Percentiles rank a stretch among this genome's conserved stretches.
These are phyloP conservation scores for Chrysanthemum seticuspe DNA, from an alignment of 129 eudicot species.

Conservation along the genomic window DNA sequence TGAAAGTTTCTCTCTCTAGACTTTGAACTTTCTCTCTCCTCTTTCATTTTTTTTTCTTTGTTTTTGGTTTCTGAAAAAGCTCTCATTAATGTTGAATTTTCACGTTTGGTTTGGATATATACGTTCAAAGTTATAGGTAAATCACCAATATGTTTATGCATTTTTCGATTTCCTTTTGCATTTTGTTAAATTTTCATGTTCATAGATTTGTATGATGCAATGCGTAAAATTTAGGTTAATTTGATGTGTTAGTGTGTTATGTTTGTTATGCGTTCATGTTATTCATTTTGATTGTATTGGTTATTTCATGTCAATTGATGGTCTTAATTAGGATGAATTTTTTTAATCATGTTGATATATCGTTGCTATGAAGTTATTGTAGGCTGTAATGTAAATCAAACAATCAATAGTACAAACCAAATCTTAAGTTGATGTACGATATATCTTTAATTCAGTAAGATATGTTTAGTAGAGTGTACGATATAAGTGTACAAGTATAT, in stretches of 20 bases:
- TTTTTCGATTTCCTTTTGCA: background rate
- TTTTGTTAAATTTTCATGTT: background rate
- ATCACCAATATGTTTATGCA: background rate
- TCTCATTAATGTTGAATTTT: background rate
- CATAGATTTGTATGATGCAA: background rate
- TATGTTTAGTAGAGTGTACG: too few species aligned
- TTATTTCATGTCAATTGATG: too few species aligned
- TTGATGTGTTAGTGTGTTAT: background rate
- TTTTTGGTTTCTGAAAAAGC: constrained; percentile 15
- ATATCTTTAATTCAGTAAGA: too few species aligned
- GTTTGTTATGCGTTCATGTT: background rate
- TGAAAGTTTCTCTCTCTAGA: constrained; percentile 23
- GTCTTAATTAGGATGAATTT: too few species aligned
- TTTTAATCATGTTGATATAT: too few species aligned
- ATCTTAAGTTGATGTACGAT: too few species aligned
- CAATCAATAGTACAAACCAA: too few species aligned
- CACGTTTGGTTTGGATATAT: constrained; percentile 23
- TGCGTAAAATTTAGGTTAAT: constrained; percentile 14
- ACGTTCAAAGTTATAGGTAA: constrained; percentile 28
- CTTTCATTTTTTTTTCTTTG: constrained; percentile 22
- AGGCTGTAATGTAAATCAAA: too few species aligned
- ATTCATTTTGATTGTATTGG: background rate
- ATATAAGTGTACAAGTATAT: too few species aligned
- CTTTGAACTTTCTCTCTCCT: constrained; percentile 6
- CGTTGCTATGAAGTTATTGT: too few species aligned